phyloP scores from a whole-genome alignment of 176 grass and related monocot species.

The Zea mays region DNA sequence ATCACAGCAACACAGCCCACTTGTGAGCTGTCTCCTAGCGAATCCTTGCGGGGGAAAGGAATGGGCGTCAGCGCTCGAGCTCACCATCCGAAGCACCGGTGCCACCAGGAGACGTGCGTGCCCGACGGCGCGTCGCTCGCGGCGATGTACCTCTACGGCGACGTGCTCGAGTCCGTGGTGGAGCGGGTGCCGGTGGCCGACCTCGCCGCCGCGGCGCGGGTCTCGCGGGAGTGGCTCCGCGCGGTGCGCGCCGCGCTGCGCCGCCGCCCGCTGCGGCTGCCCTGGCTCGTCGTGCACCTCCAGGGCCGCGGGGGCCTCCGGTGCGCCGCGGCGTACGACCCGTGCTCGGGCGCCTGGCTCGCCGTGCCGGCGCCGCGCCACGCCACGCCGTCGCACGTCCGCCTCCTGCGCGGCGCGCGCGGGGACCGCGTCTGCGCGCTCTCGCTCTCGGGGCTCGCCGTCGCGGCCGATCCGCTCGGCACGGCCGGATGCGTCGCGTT shows the following conservation, averaged over 20 bases:
- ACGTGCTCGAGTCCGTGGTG: slow-evolving; percentile 76
- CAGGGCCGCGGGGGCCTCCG: slow-evolving; percentile 12
- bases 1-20: too few relatives aligned
- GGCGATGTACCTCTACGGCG: slow-evolving; percentile 56
- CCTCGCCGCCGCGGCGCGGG: slow-evolving; percentile 61
- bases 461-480: slow-evolving; percentile 58
- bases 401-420: slow-evolving; percentile 35
- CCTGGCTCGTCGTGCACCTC: slow-evolving; percentile 77
- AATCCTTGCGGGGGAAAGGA: background rate
- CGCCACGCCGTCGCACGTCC: slow-evolving; percentile 37
- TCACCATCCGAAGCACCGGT: slow-evolving; percentile 13
- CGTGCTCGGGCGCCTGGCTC: slow-evolving; percentile 60
- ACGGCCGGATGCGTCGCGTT: slow-evolving; percentile 33
- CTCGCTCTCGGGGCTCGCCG: slow-evolving; percentile 43
- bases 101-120: slow-evolving; percentile 1
- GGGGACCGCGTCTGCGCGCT: slow-evolving; percentile 51
- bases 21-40: background rate
- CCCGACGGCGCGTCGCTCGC: slow-evolving; percentile 24
- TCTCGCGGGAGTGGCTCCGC: slow-evolving; percentile 71
- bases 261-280: slow-evolving; percentile 47
- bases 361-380: slow-evolving; percentile 31
- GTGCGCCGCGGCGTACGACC: slow-evolving; percentile 48
- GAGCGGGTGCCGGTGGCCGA: slow-evolving; percentile 53
- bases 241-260: slow-evolving; percentile 61
- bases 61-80: slow-evolving; percentile 30